These are phyloP conservation scores for Sesbania bispinosa DNA, from an alignment of 306 rosid genomes.

Conservation along the genomic window DNA sequence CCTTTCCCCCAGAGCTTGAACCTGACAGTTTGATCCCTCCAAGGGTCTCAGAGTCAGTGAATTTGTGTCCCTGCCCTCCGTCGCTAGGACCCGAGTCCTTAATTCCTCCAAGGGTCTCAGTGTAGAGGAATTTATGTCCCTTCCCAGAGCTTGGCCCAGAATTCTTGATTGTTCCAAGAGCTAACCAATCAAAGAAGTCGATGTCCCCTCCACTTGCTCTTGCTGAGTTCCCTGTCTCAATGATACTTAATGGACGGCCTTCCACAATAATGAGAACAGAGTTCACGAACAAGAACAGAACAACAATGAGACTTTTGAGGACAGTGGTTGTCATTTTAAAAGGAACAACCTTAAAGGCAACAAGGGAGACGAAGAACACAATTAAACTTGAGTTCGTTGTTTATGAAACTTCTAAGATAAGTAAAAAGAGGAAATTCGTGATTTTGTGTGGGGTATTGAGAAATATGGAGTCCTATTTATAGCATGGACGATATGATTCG, in stretches of 20 bases:
- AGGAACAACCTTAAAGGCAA: background rate
- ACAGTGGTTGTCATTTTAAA: background rate
- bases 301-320: conserved; percentile 9
- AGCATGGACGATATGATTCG: background rate
- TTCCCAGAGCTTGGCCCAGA: conserved; percentile 1
- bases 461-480: background rate
- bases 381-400: no score
- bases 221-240: background rate
- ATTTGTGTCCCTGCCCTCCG: conserved; percentile 14
- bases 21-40: background rate
- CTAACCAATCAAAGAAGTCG: conserved; percentile 39
- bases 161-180: conserved; percentile 38
- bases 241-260: conserved; percentile 39
- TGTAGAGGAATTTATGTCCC: conserved; percentile 29
- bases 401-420: no score
- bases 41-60: background rate
- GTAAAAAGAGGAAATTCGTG: background rate
- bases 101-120: conserved; percentile 21
- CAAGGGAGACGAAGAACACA: background rate
- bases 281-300: conserved; percentile 17
- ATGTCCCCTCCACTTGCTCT: background rate
- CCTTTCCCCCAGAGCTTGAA: background rate
- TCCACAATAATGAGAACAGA: conserved; percentile 8
- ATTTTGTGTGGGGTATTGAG: background rate
- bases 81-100: conserved; percentile 37